phyloP scores from a whole-genome alignment of 768 basidiomycete species.

The Saitozyma sp. region DNA sequence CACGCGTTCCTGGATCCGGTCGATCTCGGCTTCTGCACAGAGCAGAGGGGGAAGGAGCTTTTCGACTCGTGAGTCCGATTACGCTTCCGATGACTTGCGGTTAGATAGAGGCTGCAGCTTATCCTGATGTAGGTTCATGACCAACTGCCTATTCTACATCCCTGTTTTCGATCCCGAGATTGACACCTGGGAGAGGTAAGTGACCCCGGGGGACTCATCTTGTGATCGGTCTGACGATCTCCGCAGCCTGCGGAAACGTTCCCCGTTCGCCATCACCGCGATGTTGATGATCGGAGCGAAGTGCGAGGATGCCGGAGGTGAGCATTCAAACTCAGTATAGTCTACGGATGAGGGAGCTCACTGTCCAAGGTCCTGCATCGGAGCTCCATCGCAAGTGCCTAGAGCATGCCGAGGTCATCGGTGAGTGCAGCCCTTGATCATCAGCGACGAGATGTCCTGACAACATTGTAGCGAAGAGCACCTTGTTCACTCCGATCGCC shows the following conservation, averaged over 20 bases:
- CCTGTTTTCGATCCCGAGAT: conserved; percentile 41
- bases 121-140: conserved; percentile 34
- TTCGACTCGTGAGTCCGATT: conserved; percentile 36
- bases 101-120: neutral
- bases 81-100: too few relatives aligned
- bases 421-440: conserved; percentile 13
- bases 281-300: conserved; percentile 30
- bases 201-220: neutral
- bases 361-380: neutral
- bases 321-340: neutral
- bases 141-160: conserved; percentile 32
- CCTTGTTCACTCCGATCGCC: conserved; percentile 41
- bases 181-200: conserved; percentile 43
- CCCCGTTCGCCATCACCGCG: conserved; percentile 38
- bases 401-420: conserved; percentile 45
- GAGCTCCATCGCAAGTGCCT: conserved; percentile 29
- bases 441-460: neutral
- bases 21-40: conserved; percentile 30
- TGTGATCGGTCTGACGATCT: conserved; percentile 1
- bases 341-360: neutral
- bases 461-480: conserved; percentile 26
- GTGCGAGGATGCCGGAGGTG: conserved; percentile 33
- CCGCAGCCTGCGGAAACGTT: conserved; percentile 34
- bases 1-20: conserved; percentile 30
- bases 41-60: conserved; percentile 31